phyloP scores from a whole-genome alignment of 495 filamentous ascomycete genomes.

The Podospora australis region DNA sequence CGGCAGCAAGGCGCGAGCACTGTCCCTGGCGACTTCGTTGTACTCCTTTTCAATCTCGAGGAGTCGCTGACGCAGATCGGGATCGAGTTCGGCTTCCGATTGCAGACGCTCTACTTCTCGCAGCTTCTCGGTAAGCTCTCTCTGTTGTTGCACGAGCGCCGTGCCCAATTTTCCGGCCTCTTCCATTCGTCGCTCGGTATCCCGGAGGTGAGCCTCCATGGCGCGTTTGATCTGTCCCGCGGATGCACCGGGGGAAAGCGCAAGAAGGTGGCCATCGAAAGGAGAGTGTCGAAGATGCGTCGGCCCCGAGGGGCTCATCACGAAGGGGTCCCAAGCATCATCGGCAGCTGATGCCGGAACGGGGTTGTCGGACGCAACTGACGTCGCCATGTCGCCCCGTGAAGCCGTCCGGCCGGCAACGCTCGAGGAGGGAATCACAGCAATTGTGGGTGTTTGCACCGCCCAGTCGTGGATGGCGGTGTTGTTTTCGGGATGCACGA shows the following conservation, averaged over 20 bases:
- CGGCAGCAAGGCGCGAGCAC: constrained; percentile 80
- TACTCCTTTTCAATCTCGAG: constrained; percentile 88
- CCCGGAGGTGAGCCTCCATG: constrained; percentile 81
- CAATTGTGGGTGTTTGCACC: neutral
- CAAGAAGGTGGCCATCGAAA: constrained; percentile 73
- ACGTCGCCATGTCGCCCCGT: constrained; percentile 23
- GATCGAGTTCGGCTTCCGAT: constrained; percentile 72
- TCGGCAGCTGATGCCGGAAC: constrained; percentile 16
- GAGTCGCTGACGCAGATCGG: constrained; percentile 76
- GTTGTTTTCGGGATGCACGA: constrained; percentile 7
- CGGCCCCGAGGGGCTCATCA: constrained; percentile 35
- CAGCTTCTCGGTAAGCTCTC: constrained; percentile 70
- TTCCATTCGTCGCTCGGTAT: constrained; percentile 84
- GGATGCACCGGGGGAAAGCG: constrained; percentile 67
- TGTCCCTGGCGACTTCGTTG: constrained; percentile 88
- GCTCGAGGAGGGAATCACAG: too few species aligned
- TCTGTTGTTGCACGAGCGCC: constrained; percentile 75
- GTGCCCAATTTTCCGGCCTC: constrained; percentile 85
- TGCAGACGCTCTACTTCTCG: constrained; percentile 78
- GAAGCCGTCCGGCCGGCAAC: constrained; percentile 8
- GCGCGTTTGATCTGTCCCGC: constrained; percentile 82
- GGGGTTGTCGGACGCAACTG: constrained; percentile 26
- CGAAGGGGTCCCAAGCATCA: constrained; percentile 49
- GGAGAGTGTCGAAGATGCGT: constrained; percentile 65
- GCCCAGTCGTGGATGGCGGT: constrained; percentile 5